Evolutionary conservation across 345 rosid species (phyloP).

Genomic region (Populus nigra): DNA sequence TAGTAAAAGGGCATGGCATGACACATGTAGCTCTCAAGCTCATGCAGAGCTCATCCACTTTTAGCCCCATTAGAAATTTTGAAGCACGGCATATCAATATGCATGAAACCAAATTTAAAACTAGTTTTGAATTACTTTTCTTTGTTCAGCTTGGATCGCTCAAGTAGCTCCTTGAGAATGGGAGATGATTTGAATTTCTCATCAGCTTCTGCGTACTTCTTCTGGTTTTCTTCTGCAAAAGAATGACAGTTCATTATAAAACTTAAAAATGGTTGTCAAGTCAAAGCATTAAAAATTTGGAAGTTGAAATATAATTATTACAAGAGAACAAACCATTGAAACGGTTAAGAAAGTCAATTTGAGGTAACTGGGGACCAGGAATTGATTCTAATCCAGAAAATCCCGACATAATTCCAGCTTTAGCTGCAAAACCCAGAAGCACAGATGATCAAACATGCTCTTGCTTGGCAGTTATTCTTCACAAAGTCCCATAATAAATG

Average conservation of each 20-base stretch:
- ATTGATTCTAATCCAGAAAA: conserved; percentile 79
- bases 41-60: too few species aligned
- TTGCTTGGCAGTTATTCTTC: not conserved
- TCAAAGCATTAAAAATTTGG: not conserved
- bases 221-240: conserved; percentile 81
- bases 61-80: too few species aligned
- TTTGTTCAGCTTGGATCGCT: conserved; percentile 66
- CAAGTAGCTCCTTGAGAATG: conserved; percentile 75
- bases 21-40: too few species aligned
- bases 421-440: conserved; percentile 44
- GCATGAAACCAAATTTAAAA: not conserved
- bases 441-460: not conserved
- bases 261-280: not conserved
- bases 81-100: too few species aligned
- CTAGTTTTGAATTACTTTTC: conserved; percentile 49
- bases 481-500: not conserved
- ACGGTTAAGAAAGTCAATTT: conserved; percentile 66
- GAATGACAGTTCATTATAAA: not conserved
- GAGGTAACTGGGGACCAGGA: conserved; percentile 84
- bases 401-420: conserved; percentile 83
- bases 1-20: too few species aligned
- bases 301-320: not conserved
- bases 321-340: conserved; percentile 54
- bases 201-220: conserved; percentile 79
- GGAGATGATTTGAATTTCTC: conserved; percentile 81